Base-by-base conservation (phyloP, 106 monocot genomes). In the Vanilla planifolia region DNA sequence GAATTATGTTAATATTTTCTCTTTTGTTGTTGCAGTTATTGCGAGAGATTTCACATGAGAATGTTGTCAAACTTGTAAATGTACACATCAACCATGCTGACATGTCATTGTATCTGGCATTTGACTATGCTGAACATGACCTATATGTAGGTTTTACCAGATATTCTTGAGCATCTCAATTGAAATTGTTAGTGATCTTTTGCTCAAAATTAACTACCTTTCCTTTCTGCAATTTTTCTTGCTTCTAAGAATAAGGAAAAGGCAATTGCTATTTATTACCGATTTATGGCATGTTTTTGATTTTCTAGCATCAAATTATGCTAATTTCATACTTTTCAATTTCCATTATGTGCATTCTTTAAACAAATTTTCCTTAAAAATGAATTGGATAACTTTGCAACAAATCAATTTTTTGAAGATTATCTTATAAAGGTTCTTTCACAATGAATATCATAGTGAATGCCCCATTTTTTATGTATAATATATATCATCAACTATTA, bases 91-190 rank as follows among this genome's bases (percentile, higher is more conserved):
- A 98, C 57, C 87, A 98, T 64, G 72, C 73, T 16, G 98, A 98
- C 45, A 98, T 98, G 98, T 98, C 98, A 13, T 85, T 98, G 20
- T 98, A 92, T 56, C 85, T 98, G 24, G 98, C 98, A 48, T 98
- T 98, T 67, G 98, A 98, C 56, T 98, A 92, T 73, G 98, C 98
- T 26, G 98, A 92, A 65, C 88, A 98, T 68, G 98, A 98, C 58
- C 73, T 98, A 7, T 98, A 92, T 80, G 96, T 98, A 75, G 51
- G 92, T 72, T 35, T 24, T 29, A 11, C 53, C 10, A 32, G 13
- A 32, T 55, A 17, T 35, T 57, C 9, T 57, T 33, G 7, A 53
- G 53, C 30, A 30, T 29, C 30, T 10, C 7, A 14, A 29, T 32
- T 9, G 28, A 26, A 15, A 32, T 29, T 29, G n/a, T 53, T 29